Conservation (phyloP, 768 basidiomycete genomes). For the Crucibulum laeve region DNA sequence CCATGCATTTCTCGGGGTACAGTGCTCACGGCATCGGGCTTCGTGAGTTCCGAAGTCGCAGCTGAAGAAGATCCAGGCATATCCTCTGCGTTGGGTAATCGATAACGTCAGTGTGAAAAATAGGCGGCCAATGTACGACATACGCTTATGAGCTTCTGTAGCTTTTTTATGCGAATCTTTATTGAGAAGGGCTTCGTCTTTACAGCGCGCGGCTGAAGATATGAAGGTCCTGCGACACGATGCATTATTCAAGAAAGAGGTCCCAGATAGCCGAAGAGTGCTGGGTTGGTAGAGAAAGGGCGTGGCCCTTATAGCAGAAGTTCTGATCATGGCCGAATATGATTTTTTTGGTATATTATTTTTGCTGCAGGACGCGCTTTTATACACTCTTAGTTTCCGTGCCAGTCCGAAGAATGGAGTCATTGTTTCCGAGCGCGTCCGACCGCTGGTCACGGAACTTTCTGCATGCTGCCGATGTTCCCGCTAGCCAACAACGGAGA, state of each 20-base stretch:
- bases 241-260: neutral
- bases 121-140: neutral
- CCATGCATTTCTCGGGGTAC: slow-evolving; percentile 55
- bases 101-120: neutral
- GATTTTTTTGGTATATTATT: neutral
- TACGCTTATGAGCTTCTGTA: neutral
- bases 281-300: slow-evolving; percentile 6
- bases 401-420: slow-evolving; percentile 4
- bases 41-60: slow-evolving; percentile 24
- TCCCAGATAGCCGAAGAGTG: slow-evolving; percentile 4
- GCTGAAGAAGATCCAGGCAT: slow-evolving; percentile 8
- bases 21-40: slow-evolving; percentile 45
- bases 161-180: neutral
- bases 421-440: slow-evolving; percentile 1
- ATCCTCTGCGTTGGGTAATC: neutral
- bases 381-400: neutral
- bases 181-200: neutral
- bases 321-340: slow-evolving; percentile 11
- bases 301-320: slow-evolving; percentile 11
- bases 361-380: neutral
- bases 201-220: neutral
- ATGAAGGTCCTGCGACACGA: neutral
- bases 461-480: neutral
- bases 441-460: neutral
- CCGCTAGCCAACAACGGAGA: neutral